Evolutionary conservation across 768 basidiomycete genomes (phyloP).

Genomic region (Russula sp.): DNA sequence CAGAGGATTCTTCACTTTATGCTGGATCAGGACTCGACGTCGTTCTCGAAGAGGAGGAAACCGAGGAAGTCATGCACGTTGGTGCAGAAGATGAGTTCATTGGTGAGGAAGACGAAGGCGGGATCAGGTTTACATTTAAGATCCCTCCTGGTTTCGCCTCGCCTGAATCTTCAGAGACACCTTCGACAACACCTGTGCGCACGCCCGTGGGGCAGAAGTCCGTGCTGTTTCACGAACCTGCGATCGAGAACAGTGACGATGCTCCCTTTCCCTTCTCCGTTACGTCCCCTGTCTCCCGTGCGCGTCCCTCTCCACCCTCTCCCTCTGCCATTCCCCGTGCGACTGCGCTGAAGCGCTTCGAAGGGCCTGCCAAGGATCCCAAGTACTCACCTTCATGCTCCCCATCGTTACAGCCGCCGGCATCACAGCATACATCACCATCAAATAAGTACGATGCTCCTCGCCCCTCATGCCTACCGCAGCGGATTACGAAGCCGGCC

Average conservation of each 20-base stretch:
- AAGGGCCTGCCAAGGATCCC: slow-evolving; percentile 33
- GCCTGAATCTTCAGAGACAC: slow-evolving; percentile 30
- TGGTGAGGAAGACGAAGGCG: slow-evolving; percentile 57
- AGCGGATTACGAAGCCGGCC: slow-evolving; percentile 41
- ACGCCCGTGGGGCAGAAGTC: slow-evolving; percentile 24
- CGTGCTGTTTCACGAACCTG: slow-evolving; percentile 25
- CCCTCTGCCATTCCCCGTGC: slow-evolving; percentile 56
- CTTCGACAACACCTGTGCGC: slow-evolving; percentile 22
- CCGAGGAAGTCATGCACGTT: slow-evolving; percentile 31
- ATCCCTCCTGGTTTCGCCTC: slow-evolving; percentile 46
- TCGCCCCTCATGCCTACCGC: slow-evolving; percentile 60
- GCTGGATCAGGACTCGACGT: slow-evolving; percentile 38
- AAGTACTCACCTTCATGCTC: slow-evolving; percentile 31
- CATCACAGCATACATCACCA: slow-evolving; percentile 45
- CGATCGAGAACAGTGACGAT: slow-evolving; percentile 31
- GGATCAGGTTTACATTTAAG: slow-evolving; percentile 72
- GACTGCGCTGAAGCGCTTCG: slow-evolving; percentile 39
- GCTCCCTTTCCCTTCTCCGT: slow-evolving; percentile 30
- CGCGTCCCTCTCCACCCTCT: slow-evolving; percentile 31
- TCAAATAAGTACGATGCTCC: slow-evolving; percentile 51
- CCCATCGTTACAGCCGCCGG: slow-evolving; percentile 40
- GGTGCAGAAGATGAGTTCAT: slow-evolving; percentile 50
- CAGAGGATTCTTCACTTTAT: slow-evolving; percentile 39
- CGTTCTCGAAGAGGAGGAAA: slow-evolving; percentile 49
- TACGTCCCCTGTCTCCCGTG: slow-evolving; percentile 10